Evolutionary conservation across 345 rosid species (phyloP).

Genomic region (Citrus sp.): DNA sequence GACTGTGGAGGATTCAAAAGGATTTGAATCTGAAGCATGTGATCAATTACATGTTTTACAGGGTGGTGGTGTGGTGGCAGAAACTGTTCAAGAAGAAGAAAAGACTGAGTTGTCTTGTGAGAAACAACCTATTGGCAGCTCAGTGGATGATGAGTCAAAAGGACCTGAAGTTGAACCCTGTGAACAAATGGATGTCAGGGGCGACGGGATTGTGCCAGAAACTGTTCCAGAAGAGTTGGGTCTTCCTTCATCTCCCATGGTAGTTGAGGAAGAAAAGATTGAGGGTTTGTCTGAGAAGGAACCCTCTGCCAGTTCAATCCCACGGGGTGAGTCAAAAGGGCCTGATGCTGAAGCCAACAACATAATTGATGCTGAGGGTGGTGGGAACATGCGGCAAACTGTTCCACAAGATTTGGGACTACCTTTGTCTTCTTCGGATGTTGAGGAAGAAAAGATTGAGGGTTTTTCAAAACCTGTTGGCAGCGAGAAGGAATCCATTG

Average conservation of each 20-base stretch:
- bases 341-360: constrained; percentile 6
- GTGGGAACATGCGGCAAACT: constrained; percentile 19
- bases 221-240: background rate
- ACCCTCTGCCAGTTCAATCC: background rate
- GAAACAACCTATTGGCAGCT: background rate
- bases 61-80: constrained; percentile 16
- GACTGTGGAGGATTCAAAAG: background rate
- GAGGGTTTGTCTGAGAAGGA: constrained; percentile 6
- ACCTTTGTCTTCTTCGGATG: constrained; percentile 3
- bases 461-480: background rate
- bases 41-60: constrained; percentile 6
- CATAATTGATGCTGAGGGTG: constrained; percentile 12
- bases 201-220: background rate
- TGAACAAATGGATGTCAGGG: background rate
- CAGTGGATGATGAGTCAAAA: background rate
- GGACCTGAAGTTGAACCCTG: background rate
- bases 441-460: constrained; percentile 13
- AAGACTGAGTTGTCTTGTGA: background rate
- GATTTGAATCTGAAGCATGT: constrained; percentile 4
- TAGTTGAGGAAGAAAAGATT: constrained; percentile 5
- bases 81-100: constrained; percentile 17
- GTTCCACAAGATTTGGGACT: constrained; percentile 8
- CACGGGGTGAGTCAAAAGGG: background rate
- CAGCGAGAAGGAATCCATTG: constrained; percentile 4
- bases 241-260: constrained; percentile 13